A percentile compares a stretch with the other conserved stretches of the same genome.
These are phyloP conservation scores for Rhodotorula kratochvilovae DNA, from an alignment of 768 basidiomycete genomes.

Conservation along the genomic window DNA sequence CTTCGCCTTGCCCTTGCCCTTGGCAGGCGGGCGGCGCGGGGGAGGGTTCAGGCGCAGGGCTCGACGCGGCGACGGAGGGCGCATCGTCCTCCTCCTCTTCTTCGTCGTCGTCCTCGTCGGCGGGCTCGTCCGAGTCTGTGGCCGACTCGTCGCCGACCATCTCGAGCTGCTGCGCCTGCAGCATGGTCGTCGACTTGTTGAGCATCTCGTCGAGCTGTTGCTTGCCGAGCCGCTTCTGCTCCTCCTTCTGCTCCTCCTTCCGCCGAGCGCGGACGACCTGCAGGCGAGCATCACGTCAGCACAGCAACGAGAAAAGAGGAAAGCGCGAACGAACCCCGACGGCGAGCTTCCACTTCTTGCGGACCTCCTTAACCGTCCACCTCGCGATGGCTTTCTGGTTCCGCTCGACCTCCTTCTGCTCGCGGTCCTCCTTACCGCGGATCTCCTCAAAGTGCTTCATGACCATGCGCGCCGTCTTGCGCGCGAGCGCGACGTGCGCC, in stretches of 20 bases:
- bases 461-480: conserved; percentile 61
- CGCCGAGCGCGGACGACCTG: conserved; percentile 72
- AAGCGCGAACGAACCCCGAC: conserved; percentile 60
- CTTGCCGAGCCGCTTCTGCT: conserved; percentile 72
- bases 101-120: conserved; percentile 31
- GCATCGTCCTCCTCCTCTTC: conserved; percentile 46
- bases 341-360: conserved; percentile 80
- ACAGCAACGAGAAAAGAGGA: background rate
- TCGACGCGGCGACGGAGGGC: conserved; percentile 3
- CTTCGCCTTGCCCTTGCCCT: background rate
- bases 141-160: conserved; percentile 52
- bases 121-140: conserved; percentile 40
- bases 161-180: conserved; percentile 76
- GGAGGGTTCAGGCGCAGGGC: conserved; percentile 1
- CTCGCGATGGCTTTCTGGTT: conserved; percentile 64
- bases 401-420: conserved; percentile 61
- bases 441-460: conserved; percentile 70
- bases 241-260: conserved; percentile 61
- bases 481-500: conserved; percentile 49
- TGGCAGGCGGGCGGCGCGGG: background rate
- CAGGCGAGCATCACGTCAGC: background rate
- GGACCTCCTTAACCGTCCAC: conserved; percentile 64
- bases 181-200: conserved; percentile 77
- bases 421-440: conserved; percentile 61
- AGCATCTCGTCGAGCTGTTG: conserved; percentile 85